phyloP scores from a whole-genome alignment of 2,329 filamentous ascomycete genomes.

The Chaetomium globosum region DNA sequence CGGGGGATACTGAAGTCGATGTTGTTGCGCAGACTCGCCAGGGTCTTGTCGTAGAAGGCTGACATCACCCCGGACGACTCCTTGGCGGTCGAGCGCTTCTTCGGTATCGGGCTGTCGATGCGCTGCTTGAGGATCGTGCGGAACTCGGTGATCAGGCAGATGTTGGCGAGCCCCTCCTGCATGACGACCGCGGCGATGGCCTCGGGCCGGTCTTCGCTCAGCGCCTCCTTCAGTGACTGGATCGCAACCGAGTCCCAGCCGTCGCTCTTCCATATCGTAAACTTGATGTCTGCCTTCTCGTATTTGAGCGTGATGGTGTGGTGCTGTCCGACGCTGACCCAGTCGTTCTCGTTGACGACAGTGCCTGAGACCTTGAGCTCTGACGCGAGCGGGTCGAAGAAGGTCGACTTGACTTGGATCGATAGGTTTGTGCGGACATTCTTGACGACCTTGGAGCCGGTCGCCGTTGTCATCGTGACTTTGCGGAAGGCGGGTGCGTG shows the following conservation, averaged over 20 bases:
- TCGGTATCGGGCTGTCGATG: constrained; percentile 67
- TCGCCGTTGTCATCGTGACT: constrained; percentile 51
- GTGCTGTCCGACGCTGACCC: constrained; percentile 57
- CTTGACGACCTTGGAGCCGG: constrained; percentile 52
- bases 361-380: constrained; percentile 60
- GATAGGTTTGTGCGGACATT: constrained; percentile 62
- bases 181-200: constrained; percentile 89
- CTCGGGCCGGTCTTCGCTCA: constrained; percentile 76
- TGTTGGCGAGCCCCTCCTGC: constrained; percentile 83
- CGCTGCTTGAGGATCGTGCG: constrained; percentile 74
- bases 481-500: constrained; percentile 60
- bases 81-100: constrained; percentile 65
- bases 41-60: constrained; percentile 76
- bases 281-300: constrained; percentile 65
- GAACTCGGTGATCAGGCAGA: constrained; percentile 79
- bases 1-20: constrained; percentile 72
- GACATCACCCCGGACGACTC: constrained; percentile 72
- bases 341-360: constrained; percentile 56
- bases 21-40: constrained; percentile 74
- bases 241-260: constrained; percentile 91
- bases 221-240: constrained; percentile 75
- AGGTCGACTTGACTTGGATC: constrained; percentile 59
- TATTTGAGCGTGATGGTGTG: constrained; percentile 79
- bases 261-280: constrained; percentile 80
- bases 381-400: constrained; percentile 60